These are phyloP conservation scores for Chamaenerion angustifolium DNA, from an alignment of 345 rosid species.

Conservation along the genomic window DNA sequence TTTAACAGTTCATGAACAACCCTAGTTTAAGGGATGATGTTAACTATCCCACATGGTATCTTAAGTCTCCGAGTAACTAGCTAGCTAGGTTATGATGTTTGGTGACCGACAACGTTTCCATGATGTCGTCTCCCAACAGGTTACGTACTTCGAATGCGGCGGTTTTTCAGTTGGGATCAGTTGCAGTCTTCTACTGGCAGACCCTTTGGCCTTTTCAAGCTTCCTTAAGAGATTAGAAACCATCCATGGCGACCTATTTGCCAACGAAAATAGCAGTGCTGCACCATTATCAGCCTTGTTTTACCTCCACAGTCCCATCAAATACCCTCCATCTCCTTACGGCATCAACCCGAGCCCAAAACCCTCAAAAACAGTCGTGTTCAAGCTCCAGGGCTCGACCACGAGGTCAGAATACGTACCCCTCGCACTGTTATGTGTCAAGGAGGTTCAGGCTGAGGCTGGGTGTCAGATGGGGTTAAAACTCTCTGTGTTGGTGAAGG, in stretches of 20 bases:
- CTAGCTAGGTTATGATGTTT: no score
- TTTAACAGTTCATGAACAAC: no score
- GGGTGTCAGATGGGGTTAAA: constrained; percentile 10
- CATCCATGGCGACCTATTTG: constrained; percentile 21
- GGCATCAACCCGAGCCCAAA: constrained; percentile 16
- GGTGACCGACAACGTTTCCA: no score
- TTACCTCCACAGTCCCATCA: constrained; percentile 32
- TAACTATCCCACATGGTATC: no score
- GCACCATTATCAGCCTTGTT: constrained; percentile 25
- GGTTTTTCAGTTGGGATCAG: constrained; percentile 83
- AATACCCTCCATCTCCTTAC: background rate
- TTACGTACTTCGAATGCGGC: constrained; percentile 71
- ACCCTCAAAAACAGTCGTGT: constrained; percentile 18
- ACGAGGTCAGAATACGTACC: constrained; percentile 3
- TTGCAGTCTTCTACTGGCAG: constrained; percentile 62
- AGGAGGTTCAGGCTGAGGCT: constrained; percentile 20
- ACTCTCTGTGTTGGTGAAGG: constrained; percentile 30
- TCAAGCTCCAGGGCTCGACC: constrained; percentile 9
- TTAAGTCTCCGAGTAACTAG: no score
- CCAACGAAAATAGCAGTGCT: constrained; percentile 10
- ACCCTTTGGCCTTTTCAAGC: constrained; percentile 23
- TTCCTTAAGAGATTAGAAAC: constrained; percentile 48
- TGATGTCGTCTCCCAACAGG: constrained; percentile 22
- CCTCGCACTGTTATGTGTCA: constrained; percentile 18
- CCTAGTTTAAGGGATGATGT: no score